Percentiles rank a stretch among this genome's conserved stretches.
Evolutionary conservation across 2,329 filamentous ascomycete species (phyloP).

Genomic region (Sordariomycetes sp.): DNA sequence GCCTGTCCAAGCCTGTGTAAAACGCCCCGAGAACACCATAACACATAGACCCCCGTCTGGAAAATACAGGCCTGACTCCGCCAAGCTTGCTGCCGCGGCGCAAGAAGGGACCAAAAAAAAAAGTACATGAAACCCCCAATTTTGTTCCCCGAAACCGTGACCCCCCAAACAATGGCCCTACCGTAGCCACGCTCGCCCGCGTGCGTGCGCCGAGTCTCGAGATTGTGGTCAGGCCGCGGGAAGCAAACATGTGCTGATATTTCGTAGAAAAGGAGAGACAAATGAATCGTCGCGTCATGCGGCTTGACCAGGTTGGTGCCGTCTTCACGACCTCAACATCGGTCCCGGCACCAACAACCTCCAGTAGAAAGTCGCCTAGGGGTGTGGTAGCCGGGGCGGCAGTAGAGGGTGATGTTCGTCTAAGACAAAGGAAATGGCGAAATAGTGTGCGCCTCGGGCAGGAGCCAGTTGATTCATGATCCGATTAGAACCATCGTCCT

Average conservation of each 20-base stretch:
- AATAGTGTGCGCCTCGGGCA: neutral
- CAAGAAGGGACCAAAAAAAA: neutral
- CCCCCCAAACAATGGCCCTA: neutral
- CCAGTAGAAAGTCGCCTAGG: neutral
- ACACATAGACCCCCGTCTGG: neutral
- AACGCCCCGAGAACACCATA: neutral
- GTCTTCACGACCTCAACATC: neutral
- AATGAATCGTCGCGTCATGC: slow-evolving; percentile 2
- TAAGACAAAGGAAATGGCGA: slow-evolving; percentile 1
- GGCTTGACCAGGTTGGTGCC: neutral
- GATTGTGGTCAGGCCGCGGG: neutral
- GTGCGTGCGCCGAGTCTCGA: neutral
- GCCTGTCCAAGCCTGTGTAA: neutral
- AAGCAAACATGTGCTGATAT: neutral
- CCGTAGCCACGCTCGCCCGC: neutral
- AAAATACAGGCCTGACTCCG: neutral
- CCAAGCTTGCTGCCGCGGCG: neutral
- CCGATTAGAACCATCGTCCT: neutral
- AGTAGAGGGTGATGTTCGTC: neutral
- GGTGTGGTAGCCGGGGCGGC: neutral
- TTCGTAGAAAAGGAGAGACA: neutral
- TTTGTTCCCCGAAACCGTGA: neutral
- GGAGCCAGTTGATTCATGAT: neutral
- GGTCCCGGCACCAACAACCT: neutral
- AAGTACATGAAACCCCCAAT: neutral